Evolutionary conservation across 805 yeast species (phyloP).

Genomic region (Candida dendrica): DNA sequence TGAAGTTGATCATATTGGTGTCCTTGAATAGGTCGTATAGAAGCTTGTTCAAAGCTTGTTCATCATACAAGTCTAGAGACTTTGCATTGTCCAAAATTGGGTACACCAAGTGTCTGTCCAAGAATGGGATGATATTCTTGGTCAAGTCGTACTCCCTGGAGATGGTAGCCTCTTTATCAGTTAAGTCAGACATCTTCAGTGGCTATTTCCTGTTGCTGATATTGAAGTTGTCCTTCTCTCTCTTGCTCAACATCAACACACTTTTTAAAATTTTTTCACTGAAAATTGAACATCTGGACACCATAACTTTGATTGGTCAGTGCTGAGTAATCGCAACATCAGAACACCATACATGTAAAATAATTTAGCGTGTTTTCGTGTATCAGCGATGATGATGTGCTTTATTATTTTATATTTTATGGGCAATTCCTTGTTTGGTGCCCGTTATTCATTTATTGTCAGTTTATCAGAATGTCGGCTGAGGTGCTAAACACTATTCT

Average conservation of each 20-base stretch:
- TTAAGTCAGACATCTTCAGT: conserved; percentile 15
- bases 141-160: conserved; percentile 50
- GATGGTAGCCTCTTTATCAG: conserved; percentile 28
- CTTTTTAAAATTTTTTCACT: background rate
- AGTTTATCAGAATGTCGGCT: background rate
- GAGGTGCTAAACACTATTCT: background rate
- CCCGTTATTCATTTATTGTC: no score
- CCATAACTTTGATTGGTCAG: background rate
- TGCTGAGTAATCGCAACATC: background rate
- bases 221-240: background rate
- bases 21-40: conserved; percentile 49
- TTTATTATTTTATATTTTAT: no score
- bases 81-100: conserved; percentile 44
- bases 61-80: conserved; percentile 35
- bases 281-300: background rate
- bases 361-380: no score
- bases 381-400: no score
- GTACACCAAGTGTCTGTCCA: conserved; percentile 55
- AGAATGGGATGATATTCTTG: conserved; percentile 43
- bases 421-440: no score
- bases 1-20: conserved; percentile 47
- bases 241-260: no score
- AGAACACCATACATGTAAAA: background rate
- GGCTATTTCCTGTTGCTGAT: background rate
- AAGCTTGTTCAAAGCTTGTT: conserved; percentile 35